These are phyloP conservation scores for Wickerhamiella bombiphila DNA, from an alignment of 805 yeast genomes.

Conservation along the genomic window DNA sequence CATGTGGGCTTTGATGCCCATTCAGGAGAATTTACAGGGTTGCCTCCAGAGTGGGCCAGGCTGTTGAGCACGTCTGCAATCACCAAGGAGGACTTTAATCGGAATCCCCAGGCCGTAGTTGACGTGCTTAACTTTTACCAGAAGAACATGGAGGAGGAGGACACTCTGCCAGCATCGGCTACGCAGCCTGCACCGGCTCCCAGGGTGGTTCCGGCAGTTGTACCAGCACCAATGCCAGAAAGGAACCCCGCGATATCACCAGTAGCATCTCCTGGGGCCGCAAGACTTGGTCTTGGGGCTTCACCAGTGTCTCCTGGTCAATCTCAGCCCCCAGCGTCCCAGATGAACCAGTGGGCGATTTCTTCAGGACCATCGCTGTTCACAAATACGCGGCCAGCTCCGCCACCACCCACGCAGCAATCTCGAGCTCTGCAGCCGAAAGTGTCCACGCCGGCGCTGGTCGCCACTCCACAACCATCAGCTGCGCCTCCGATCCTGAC, in stretches of 20 bases:
- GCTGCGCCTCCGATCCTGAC: conserved; percentile 13
- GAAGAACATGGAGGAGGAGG: conserved; percentile 18
- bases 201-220: neutral
- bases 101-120: conserved; percentile 87
- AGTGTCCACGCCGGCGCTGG: neutral
- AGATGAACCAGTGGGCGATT: conserved; percentile 1
- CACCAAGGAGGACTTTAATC: conserved; percentile 72
- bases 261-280: neutral
- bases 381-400: conserved; percentile 7
- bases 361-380: conserved; percentile 1
- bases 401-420: conserved; percentile 5
- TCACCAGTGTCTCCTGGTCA: too few relatives aligned
- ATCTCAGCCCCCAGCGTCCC: conserved; percentile 2
- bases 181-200: neutral
- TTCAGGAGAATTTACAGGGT: conserved; percentile 78
- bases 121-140: conserved; percentile 73
- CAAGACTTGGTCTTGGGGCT: too few relatives aligned
- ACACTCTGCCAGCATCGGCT: conserved; percentile 1
- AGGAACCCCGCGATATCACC: neutral
- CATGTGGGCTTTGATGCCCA: conserved; percentile 83
- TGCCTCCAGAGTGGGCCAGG: conserved; percentile 87
- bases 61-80: conserved; percentile 75
- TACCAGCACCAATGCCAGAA: neutral
- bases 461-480: conserved; percentile 6
- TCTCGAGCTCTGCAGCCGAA: neutral